phyloP scores from a whole-genome alignment of 2,329 filamentous ascomycete genomes.

The Aspergillus sp. region DNA sequence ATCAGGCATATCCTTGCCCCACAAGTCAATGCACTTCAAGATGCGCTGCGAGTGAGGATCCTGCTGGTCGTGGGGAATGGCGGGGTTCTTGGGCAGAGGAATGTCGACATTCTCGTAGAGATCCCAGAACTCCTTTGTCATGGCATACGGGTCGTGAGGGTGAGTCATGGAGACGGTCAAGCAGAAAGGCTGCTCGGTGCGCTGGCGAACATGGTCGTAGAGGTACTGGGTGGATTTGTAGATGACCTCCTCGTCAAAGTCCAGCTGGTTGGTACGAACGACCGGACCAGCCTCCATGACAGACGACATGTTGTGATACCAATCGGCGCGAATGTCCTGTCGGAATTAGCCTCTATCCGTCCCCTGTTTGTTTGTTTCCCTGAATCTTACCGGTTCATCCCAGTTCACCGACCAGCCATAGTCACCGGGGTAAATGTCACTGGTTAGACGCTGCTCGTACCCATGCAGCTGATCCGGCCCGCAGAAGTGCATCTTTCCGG shows the following conservation, averaged over 20 bases:
- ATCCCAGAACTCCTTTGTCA: conserved; percentile 91
- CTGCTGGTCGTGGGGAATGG: conserved; percentile 73
- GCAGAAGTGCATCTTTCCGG: conserved; percentile 97
- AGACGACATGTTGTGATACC: conserved; percentile 95
- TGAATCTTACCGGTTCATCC: conserved; percentile 67
- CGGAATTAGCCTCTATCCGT: neutral
- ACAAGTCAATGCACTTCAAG: conserved; percentile 80
- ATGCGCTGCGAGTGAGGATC: conserved; percentile 84
- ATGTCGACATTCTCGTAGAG: conserved; percentile 86
- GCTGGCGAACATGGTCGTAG: conserved; percentile 83
- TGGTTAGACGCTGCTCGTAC: conserved; percentile 88
- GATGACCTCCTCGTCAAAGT: conserved; percentile 96
- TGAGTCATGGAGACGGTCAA: conserved; percentile 91
- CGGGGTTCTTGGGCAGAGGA: conserved; percentile 66
- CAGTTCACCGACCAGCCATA: conserved; percentile 95
- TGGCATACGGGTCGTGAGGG: conserved; percentile 92
- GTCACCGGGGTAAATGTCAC: conserved; percentile 91
- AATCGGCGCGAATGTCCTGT: conserved; percentile 65
- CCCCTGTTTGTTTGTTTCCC: neutral
- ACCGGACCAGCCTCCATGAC: conserved; percentile 86
- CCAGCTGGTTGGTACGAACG: conserved; percentile 87
- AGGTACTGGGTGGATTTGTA: conserved; percentile 84
- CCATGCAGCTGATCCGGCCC: conserved; percentile 86
- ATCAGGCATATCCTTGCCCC: conserved; percentile 75
- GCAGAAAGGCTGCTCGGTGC: conserved; percentile 72